Evolutionary conservation across 805 yeast species (phyloP).

Genomic region (Komagataella kurtzmanii): DNA sequence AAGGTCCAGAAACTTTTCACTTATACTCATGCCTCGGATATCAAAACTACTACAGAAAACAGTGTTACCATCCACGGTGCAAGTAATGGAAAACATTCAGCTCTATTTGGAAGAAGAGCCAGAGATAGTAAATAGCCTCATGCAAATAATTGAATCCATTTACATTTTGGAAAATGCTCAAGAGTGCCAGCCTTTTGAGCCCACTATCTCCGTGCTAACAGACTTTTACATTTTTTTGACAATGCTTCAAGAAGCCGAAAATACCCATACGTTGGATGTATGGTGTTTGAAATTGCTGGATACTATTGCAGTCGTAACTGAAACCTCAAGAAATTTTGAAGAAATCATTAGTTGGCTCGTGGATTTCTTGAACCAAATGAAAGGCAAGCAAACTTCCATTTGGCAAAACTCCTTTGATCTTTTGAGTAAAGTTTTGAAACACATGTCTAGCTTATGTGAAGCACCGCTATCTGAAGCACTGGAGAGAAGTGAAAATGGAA

Average conservation of each 20-base stretch:
- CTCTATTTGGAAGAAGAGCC: not conserved
- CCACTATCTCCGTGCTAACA: not conserved
- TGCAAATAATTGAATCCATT: not conserved
- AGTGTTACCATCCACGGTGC: not conserved
- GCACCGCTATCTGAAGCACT: not conserved
- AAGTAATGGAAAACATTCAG: not conserved
- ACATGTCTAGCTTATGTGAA: not conserved
- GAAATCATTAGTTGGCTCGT: not conserved
- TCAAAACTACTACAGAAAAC: not conserved
- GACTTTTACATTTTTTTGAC: not conserved
- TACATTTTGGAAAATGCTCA: not conserved
- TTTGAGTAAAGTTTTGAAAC: not conserved
- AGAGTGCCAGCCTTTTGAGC: not conserved
- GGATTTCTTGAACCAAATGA: not conserved
- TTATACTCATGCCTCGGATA: not conserved
- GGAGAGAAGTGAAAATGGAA: not conserved
- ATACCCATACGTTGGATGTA: not conserved
- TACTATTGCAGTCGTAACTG: not conserved
- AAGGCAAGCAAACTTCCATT: not conserved
- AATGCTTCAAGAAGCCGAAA: not conserved
- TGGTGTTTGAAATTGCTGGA: not conserved
- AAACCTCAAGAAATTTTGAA: not conserved
- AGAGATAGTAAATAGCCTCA: not conserved
- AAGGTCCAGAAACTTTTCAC: not conserved
- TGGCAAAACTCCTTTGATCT: not conserved